Evolutionary conservation across 306 rosid species (phyloP).

Genomic region (Hippophae tibetana): DNA sequence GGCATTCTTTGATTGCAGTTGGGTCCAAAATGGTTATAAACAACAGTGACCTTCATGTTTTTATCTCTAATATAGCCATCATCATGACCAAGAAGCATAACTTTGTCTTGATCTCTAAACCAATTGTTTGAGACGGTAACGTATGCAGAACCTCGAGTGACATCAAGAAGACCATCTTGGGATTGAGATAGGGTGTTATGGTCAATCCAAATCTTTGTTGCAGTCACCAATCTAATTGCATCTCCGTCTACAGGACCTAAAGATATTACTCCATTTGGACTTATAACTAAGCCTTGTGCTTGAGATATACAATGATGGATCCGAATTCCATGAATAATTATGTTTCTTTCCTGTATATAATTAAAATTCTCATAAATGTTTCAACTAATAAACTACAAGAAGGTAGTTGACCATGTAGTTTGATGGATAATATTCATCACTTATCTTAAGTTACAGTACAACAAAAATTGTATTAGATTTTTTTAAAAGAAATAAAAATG

Average conservation of each 20-base stretch:
- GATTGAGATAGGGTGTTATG: constrained; percentile 34
- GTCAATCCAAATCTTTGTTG: constrained; percentile 40
- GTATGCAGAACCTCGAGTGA: constrained; percentile 34
- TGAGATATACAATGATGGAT: constrained; percentile 38
- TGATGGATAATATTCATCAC: too few relatives aligned
- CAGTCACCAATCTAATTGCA: constrained; percentile 26
- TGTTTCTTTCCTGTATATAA: constrained; percentile 19
- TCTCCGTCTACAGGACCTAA: constrained; percentile 34
- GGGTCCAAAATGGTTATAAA: constrained; percentile 42
- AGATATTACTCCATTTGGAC: constrained; percentile 8
- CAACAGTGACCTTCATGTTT: constrained; percentile 32
- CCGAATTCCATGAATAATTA: constrained; percentile 34
- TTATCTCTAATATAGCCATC: constrained; percentile 25
- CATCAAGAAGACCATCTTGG: constrained; percentile 34
- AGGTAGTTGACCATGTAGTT: not conserved
- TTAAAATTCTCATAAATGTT: not conserved
- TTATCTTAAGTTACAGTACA: too few relatives aligned
- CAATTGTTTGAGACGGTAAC: constrained; percentile 38
- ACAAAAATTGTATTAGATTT: too few relatives aligned
- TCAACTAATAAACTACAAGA: not conserved
- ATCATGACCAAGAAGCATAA: constrained; percentile 41
- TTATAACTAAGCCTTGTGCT: constrained; percentile 19
- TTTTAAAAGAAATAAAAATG: too few relatives aligned
- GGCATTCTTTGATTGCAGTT: constrained; percentile 45
- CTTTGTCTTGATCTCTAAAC: constrained; percentile 39